These are phyloP conservation scores for Fusarium camptoceras DNA, from an alignment of 2,329 filamentous ascomycete genomes.

Conservation along the genomic window DNA sequence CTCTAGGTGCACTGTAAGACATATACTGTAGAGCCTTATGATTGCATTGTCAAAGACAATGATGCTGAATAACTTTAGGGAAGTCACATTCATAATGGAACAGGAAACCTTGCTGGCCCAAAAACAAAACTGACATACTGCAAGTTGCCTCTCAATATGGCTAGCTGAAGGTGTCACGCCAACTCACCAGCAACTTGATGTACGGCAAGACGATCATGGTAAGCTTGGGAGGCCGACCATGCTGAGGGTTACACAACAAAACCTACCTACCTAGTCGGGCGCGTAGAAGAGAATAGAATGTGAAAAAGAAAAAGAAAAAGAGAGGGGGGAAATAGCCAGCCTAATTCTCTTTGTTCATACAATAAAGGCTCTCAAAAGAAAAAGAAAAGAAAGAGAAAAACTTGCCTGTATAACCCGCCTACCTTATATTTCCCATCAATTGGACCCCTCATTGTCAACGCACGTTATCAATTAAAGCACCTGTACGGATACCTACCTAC, in stretches of 20 bases:
- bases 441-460: background rate
- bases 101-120: slow-evolving; percentile 13
- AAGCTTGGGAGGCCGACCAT: slow-evolving; percentile 39
- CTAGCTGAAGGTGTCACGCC: slow-evolving; percentile 19
- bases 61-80: background rate
- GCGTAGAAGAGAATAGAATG: background rate
- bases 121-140: background rate
- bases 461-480: background rate
- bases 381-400: too few relatives aligned
- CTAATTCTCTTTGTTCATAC: background rate
- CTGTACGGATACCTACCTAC: background rate
- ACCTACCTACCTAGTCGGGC: background rate
- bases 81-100: background rate
- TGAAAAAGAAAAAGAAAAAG: background rate
- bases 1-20: background rate
- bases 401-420: background rate
- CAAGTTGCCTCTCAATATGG: background rate
- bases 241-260: slow-evolving; percentile 14
- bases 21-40: background rate
- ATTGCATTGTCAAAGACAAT: background rate
- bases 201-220: background rate
- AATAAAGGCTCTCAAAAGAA: background rate
- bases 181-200: background rate
- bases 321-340: background rate
- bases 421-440: background rate